A percentile compares a stretch with the other conserved stretches of the same genome.
Evolutionary conservation across 495 filamentous ascomycete genomes (phyloP).

Genomic region (Penicillium coprophilum): DNA sequence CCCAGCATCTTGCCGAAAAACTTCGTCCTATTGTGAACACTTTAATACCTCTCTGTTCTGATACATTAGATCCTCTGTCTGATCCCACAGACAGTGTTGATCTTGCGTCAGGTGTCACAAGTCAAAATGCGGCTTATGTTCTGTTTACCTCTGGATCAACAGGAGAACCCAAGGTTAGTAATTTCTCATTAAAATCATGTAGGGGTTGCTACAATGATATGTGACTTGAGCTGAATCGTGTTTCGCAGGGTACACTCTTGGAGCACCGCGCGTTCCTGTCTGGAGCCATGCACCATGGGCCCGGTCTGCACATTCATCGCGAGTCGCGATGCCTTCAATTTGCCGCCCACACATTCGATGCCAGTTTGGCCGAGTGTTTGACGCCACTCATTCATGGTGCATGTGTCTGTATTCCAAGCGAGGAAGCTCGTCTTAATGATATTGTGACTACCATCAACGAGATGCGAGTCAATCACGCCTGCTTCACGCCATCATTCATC

Average conservation of each 20-base stretch:
- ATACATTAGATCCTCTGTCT: constrained; percentile 30
- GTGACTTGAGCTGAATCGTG: constrained; percentile 12
- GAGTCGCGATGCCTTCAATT: constrained; percentile 49
- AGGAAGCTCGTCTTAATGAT: constrained; percentile 51
- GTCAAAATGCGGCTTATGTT: constrained; percentile 43
- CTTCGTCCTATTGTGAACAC: constrained; percentile 31
- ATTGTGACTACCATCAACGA: constrained; percentile 47
- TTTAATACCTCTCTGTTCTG: constrained; percentile 39
- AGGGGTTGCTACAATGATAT: not conserved
- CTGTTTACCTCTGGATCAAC: constrained; percentile 54
- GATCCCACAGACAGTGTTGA: constrained; percentile 18
- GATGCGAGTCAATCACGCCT: constrained; percentile 44
- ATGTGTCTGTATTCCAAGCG: constrained; percentile 50
- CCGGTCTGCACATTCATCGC: constrained; percentile 30
- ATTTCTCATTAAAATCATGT: not conserved
- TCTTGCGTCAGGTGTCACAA: constrained; percentile 33
- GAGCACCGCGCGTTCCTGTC: constrained; percentile 49
- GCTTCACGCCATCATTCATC: constrained; percentile 55
- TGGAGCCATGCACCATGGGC: constrained; percentile 43
- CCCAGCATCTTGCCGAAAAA: constrained; percentile 32
- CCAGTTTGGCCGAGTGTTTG: constrained; percentile 44
- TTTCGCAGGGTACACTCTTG: constrained; percentile 44
- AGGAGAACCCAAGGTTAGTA: constrained; percentile 50
- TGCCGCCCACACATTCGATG: constrained; percentile 55
- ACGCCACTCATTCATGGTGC: constrained; percentile 46